Evolutionary conservation across 129 eudicot genomes (phyloP), one percentile per base, ranked within the genome.

Genomic region (Dittrichia graveolens): DNA sequence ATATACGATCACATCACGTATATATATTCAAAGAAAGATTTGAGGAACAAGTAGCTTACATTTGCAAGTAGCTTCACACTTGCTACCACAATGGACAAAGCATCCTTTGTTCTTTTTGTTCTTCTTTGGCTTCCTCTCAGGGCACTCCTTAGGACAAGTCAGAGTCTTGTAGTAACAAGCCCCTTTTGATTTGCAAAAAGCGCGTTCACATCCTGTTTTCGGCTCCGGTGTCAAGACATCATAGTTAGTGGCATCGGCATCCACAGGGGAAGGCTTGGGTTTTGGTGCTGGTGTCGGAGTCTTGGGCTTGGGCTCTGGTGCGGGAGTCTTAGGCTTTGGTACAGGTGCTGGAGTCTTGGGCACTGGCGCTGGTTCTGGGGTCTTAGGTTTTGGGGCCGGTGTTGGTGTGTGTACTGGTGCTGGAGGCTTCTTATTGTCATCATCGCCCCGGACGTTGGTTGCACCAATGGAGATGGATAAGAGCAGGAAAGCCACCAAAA

Each of bases 11-110:
- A n/a, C n/a, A n/a, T n/a, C n/a, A n/a, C n/a, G n/a, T n/a, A n/a
- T n/a, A n/a, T 12, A 13, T 38, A n/a, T 60, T 64, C 2, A 50
- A 62, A 69, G 63, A 53, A 39, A 0, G 7, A 72, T 65, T 57
- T 67, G 0, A 40, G 31, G 49, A 63, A 72, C 6, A 53, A 8
- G 37, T 65, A 12, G 61, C 61, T 80, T 82, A 89, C 92, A 84
- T 63, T 84, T 89, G 86, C 96, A 86, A 31, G 84, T 79, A 71
- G 81, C 87, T 80, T 89, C 89, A 74, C 92, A 89, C 78, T 82
- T 86, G 81, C 84, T 84, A 48, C 84, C 79, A 64, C 92, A 89
- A 50, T 86, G 16, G 44, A 86, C 37, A 63, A 77, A 83, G 74
- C 96, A 89, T 3, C 82, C 96, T 81, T 84, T 89, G 14, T 56